Percentiles rank a stretch among this genome's conserved stretches.
Conservation (phyloP, 495 filamentous ascomycete genomes). For the Letharia lupina region DNA sequence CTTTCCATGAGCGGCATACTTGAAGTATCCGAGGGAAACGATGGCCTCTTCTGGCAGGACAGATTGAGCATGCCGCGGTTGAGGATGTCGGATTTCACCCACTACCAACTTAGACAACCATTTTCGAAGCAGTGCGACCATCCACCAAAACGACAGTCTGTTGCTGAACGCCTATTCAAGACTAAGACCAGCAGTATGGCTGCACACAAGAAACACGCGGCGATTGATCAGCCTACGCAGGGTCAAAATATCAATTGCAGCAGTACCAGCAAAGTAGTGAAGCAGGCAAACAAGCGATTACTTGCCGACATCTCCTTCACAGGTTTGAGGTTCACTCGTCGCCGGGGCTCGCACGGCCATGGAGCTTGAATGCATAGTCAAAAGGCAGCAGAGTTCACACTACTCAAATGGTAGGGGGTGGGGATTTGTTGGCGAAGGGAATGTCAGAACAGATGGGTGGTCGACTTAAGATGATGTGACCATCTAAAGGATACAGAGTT, state of each 20-base stretch:
- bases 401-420: background rate
- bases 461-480: background rate
- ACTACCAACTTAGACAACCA: constrained; percentile 11
- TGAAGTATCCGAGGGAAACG: background rate
- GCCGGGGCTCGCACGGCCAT: background rate
- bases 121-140: constrained; percentile 19
- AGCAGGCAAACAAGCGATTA: constrained; percentile 5
- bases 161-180: constrained; percentile 14
- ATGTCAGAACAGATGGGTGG: background rate
- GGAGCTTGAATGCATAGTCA: background rate
- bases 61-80: constrained; percentile 1
- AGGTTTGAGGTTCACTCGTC: constrained; percentile 1
- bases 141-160: constrained; percentile 12
- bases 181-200: constrained; percentile 1
- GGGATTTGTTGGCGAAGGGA: background rate
- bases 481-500: background rate
- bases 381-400: background rate
- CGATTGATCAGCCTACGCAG: background rate
- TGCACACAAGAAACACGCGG: background rate
- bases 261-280: constrained; percentile 3
- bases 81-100: constrained; percentile 6
- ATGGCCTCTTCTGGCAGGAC: background rate
- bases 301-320: constrained; percentile 9
- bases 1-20: background rate
- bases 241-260: background rate